phyloP scores from a whole-genome alignment of 2,329 filamentous ascomycete genomes.

The Sclerotinia glacialis region DNA sequence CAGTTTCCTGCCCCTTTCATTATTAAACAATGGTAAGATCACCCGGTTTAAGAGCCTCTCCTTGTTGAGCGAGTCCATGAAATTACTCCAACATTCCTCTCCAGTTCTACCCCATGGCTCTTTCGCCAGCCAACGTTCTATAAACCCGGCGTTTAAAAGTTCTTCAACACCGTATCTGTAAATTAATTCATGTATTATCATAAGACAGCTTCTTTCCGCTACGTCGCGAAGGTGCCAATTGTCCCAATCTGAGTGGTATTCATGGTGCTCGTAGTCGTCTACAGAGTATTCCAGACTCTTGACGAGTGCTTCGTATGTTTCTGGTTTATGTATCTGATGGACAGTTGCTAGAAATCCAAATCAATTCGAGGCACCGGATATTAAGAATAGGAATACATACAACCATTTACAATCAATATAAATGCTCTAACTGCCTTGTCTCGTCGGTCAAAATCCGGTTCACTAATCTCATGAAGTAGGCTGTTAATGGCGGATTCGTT shows the following conservation, averaged over 20 bases:
- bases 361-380: constrained; percentile 19
- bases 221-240: constrained; percentile 62
- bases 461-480: constrained; percentile 58
- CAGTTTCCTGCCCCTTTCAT: constrained; percentile 31
- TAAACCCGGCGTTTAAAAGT: constrained; percentile 61
- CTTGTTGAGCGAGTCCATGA: constrained; percentile 40
- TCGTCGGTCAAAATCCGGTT: constrained; percentile 57
- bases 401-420: constrained; percentile 52
- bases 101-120: constrained; percentile 65
- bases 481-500: constrained; percentile 51
- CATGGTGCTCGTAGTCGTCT: constrained; percentile 49
- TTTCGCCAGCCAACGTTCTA: constrained; percentile 70
- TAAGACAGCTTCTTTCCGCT: constrained; percentile 58
- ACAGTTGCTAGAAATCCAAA: constrained; percentile 26
- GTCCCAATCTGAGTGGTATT: constrained; percentile 57
- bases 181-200: constrained; percentile 46
- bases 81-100: constrained; percentile 53
- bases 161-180: constrained; percentile 57
- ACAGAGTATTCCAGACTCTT: constrained; percentile 57
- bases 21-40: constrained; percentile 42
- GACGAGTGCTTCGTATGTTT: constrained; percentile 51
- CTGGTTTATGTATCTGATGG: constrained; percentile 34
- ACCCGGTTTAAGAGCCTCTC: constrained; percentile 45
- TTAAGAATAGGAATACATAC: constrained; percentile 36
- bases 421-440: constrained; percentile 56